These are phyloP conservation scores for Tolypocladium cylindrosporum DNA, from an alignment of 2,329 filamentous ascomycete species.

Conservation along the genomic window DNA sequence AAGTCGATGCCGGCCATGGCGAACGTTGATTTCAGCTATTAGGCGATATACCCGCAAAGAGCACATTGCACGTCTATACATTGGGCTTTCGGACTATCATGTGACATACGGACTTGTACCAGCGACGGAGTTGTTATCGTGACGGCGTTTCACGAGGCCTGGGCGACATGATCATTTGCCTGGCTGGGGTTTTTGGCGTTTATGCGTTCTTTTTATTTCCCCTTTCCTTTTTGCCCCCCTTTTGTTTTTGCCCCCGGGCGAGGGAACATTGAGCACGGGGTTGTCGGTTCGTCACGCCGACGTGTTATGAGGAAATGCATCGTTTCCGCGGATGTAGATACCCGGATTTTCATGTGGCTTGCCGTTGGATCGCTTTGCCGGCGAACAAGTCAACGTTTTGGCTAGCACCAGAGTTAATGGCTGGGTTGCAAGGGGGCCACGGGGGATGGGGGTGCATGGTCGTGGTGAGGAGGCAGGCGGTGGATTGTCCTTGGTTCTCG, in stretches of 20 bases:
- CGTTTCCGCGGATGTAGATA: neutral
- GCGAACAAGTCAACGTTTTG: neutral
- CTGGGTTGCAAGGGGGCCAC: neutral
- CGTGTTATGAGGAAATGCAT: neutral
- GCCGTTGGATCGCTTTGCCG: neutral
- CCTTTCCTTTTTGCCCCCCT: too few species aligned
- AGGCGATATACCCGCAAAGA: slow-evolving; percentile 8
- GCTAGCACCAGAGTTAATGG: neutral
- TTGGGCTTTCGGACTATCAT: neutral
- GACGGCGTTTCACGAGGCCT: neutral
- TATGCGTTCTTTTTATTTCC: neutral
- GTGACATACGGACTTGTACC: slow-evolving; percentile 3
- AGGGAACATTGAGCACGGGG: neutral
- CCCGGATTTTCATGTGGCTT: neutral
- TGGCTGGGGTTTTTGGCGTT: neutral
- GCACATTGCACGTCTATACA: neutral
- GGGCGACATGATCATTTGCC: neutral
- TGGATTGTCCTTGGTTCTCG: neutral
- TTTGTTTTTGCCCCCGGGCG: neutral
- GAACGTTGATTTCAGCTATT: slow-evolving; percentile 55
- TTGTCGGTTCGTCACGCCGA: neutral
- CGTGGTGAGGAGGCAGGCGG: neutral
- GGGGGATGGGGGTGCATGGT: neutral
- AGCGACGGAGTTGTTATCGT: slow-evolving; percentile 7
- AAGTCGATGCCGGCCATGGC: slow-evolving; percentile 41